Evolutionary conservation across 352 stramenopile species (phyloP), one percentile per base, ranked within the genome.

Genomic region (Globisporangium megalacanthum): DNA sequence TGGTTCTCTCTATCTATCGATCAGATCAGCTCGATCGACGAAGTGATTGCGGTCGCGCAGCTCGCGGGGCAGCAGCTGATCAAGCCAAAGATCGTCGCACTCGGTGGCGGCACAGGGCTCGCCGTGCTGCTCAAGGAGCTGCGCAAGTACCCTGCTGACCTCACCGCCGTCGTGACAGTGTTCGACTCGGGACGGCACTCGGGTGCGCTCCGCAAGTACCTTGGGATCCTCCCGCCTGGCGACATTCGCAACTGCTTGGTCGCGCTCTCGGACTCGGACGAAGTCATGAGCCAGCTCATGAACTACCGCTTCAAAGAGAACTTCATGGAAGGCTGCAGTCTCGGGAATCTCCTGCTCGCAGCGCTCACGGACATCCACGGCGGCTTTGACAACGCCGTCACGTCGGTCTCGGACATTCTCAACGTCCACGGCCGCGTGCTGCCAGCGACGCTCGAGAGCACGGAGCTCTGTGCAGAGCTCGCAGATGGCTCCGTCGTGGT

Each of bases 181-280:
- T 94, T 94, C 49, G 84, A 94, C 58, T 94, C 84, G 31, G 84
- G 84, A 35, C 77, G 84, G 1, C 84, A 94, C 59, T 92, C 82
- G 9, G 84, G 84, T 49, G 75, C 76, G 45, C 68, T 94, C 31
- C 84, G 84, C 52, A 94, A 94, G 52, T 86, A 88, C 48, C 55
- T 94, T 8, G 84, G 84, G 8, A 94, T 94, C 52, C 56, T 94
- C 25, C 84, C 84, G 10, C 84, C 84, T 3, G 84, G 84, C 25
- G 84, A 94, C 41, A 92, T 94, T 61, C 82, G 84, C 59, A 94
- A 94, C 49, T 94, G 84, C n/a, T 52, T 94, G 14, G 84, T 94
- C 1, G 84, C 84, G 6, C 60, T 94, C 9, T 92, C 84, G 0
- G 84, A 94, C 54, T 91, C 84, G 19, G 80, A 91, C 56, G 82